A percentile compares a stretch with the other conserved stretches of the same genome.
phyloP scores from a whole-genome alignment of 352 stramenopile genomes.

The Phytophthora sp. region DNA sequence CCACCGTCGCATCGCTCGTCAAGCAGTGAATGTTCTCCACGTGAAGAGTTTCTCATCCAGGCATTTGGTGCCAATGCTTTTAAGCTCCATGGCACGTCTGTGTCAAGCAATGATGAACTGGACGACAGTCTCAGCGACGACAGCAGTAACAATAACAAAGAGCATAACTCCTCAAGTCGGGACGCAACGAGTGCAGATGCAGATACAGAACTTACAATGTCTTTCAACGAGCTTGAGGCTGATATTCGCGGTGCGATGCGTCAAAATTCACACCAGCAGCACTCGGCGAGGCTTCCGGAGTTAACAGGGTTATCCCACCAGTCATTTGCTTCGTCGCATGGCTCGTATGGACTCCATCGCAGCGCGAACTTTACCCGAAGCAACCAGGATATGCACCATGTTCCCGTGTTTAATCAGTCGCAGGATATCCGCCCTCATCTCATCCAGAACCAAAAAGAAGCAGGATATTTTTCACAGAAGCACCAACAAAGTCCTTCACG shows the following conservation, averaged over 20 bases:
- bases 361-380: slow-evolving; percentile 15
- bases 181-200: slow-evolving; percentile 20
- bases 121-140: slow-evolving; percentile 38
- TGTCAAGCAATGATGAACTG: slow-evolving; percentile 37
- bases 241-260: slow-evolving; percentile 41
- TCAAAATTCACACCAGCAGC: slow-evolving; percentile 36
- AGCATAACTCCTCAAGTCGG: slow-evolving; percentile 24
- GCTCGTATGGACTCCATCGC: slow-evolving; percentile 26
- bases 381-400: slow-evolving; percentile 30
- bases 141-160: slow-evolving; percentile 38
- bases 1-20: slow-evolving; percentile 27
- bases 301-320: slow-evolving; percentile 27
- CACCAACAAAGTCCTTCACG: slow-evolving; percentile 80
- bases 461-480: slow-evolving; percentile 82
- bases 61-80: slow-evolving; percentile 68
- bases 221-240: slow-evolving; percentile 43
- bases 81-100: slow-evolving; percentile 45
- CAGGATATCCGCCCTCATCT: slow-evolving; percentile 13
- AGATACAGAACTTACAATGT: slow-evolving; percentile 47
- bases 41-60: slow-evolving; percentile 75
- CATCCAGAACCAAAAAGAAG: slow-evolving; percentile 42
- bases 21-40: slow-evolving; percentile 56
- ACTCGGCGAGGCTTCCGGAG: slow-evolving; percentile 30
- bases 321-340: slow-evolving; percentile 28
- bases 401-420: slow-evolving; percentile 13